Evolutionary conservation across 139 green algal species (phyloP), one percentile per base, ranked within the genome.

Genomic region (Microglena sp.): DNA sequence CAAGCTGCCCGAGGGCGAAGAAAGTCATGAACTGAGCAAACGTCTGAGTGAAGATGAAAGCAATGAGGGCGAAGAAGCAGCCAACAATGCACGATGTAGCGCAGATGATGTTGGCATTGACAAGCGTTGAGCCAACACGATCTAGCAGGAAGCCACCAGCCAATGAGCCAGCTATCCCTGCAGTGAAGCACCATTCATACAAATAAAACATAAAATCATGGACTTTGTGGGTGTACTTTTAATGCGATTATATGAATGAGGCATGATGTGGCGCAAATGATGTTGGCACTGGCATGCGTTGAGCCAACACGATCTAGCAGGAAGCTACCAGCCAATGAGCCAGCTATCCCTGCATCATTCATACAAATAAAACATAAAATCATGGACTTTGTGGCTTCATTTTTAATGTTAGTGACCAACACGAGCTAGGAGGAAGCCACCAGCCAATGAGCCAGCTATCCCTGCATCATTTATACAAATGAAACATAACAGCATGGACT

Each of bases 121-220:
- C 66, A 45, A 95, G 60, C 18, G 73, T 86, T 31, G 75, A 55
- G 55, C 68, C 91, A 5, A 91, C 40, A 1, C 21, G 6, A 75
- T 98, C 92, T 46, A 98, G 74, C 35, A 82, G 18, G 15, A 86
- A 5, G 29, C 92, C 92, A 7, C 92, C 92, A 6, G 66, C 63
- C 35, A 95, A 43, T 6, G 78, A 88, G 27, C 90, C 90, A 26
- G 88, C 7, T n/a, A 88, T 77, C 32, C 86, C 86, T 72, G 66
- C 27, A 64, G n/a, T n/a, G n/a, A n/a, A n/a, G n/a, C n/a, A n/a
- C n/a, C n/a, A n/a, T n/a, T n/a, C n/a, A n/a, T n/a, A n/a, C n/a
- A n/a, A 64, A 64, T 5, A 43, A 64, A 64, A 21, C 8, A 18
- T 64, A 36, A 18, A 64, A 43, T 18, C 40, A n/a, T n/a, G n/a